These are phyloP conservation scores for Lepraria neglecta DNA, from an alignment of 495 filamentous ascomycete species.

Conservation along the genomic window DNA sequence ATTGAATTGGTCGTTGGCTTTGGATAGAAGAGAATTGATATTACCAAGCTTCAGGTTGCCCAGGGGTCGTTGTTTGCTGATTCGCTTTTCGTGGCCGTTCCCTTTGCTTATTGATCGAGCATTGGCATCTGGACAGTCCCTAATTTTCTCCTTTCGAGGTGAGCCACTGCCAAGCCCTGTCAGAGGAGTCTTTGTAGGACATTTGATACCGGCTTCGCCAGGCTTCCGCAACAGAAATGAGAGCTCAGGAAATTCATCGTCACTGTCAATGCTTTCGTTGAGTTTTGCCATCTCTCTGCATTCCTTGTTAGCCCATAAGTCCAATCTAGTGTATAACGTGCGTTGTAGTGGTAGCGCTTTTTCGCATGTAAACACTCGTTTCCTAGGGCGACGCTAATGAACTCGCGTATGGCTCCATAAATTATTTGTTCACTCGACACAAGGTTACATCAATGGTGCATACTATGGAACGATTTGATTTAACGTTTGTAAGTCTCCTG, in stretches of 20 bases:
- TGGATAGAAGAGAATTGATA: constrained; percentile 37
- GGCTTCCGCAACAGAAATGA: constrained; percentile 13
- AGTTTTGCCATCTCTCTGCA: constrained; percentile 18
- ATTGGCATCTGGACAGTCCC: not conserved
- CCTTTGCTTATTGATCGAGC: not conserved
- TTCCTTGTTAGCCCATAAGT: not conserved
- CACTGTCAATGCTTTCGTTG: constrained; percentile 19
- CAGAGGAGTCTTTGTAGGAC: not conserved
- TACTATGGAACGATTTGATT: not conserved
- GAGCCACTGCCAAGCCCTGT: not conserved
- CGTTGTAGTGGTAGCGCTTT: no score
- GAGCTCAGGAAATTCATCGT: constrained; percentile 27
- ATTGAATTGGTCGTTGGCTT: constrained; percentile 16
- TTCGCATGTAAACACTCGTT: no score
- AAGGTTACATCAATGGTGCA: not conserved
- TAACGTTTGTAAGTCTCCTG: not conserved
- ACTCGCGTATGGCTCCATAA: no score
- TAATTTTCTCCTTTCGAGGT: not conserved
- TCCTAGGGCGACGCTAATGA: no score
- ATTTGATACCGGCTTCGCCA: not conserved
- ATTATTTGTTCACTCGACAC: no score
- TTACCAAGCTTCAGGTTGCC: constrained; percentile 29
- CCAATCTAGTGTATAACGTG: not conserved
- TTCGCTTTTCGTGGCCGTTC: not conserved
- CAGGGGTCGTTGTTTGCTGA: constrained; percentile 18